phyloP scores from a whole-genome alignment of 441 rosid genomes.

The Pelargonium citronellum region DNA sequence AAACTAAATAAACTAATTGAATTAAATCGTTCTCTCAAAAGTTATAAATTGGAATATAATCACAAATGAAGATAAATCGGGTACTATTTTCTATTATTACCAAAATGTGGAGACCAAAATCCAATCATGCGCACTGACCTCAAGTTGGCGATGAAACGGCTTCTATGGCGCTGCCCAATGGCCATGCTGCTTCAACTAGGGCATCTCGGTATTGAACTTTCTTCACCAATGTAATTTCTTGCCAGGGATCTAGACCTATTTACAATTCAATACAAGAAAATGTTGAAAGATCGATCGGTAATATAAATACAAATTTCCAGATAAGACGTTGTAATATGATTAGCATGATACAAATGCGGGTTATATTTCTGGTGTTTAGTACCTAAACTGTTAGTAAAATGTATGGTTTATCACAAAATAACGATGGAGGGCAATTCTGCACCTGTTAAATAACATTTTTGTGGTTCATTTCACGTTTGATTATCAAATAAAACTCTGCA shows the following conservation, averaged over 20 bases:
- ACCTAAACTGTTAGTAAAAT: no score
- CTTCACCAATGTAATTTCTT: conserved; percentile 80
- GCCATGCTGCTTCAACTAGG: conserved; percentile 94
- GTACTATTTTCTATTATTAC: conserved; percentile 26
- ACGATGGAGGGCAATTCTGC: no score
- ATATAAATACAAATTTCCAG: neutral
- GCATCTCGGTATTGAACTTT: conserved; percentile 54
- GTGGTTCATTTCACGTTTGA: no score
- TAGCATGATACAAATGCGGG: neutral
- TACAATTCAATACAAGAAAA: conserved; percentile 12
- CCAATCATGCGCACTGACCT: conserved; percentile 9
- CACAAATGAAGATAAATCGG: conserved; percentile 34
- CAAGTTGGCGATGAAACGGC: conserved; percentile 53
- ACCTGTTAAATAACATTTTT: no score
- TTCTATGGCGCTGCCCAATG: conserved; percentile 97
- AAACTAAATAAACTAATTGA: conserved; percentile 28
- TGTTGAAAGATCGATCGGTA: neutral
- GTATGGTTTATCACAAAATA: no score
- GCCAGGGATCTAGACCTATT: conserved; percentile 69
- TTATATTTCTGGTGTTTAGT: no score
- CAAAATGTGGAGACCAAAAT: conserved; percentile 21
- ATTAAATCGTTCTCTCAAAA: conserved; percentile 29
- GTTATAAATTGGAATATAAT: conserved; percentile 25
- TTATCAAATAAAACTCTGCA: no score
- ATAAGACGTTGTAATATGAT: neutral